Evolutionary conservation across 257 asterid genomes (phyloP).

Genomic region (Ajuga chamaepitys): DNA sequence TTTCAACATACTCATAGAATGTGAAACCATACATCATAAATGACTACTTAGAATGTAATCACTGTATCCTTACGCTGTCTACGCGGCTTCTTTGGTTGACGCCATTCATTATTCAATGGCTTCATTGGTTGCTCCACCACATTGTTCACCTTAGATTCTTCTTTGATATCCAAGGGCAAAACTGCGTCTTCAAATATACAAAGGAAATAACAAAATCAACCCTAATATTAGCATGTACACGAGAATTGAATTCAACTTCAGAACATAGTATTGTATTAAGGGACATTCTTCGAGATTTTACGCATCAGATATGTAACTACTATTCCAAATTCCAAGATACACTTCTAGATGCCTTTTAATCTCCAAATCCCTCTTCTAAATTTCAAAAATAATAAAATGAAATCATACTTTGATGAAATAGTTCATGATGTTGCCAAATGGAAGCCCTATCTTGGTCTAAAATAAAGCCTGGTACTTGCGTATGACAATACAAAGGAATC

Average conservation of each 20-base stretch:
- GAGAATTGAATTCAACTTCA: background rate
- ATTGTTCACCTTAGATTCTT: slow-evolving; percentile 14
- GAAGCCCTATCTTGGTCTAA: background rate
- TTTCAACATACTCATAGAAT: background rate
- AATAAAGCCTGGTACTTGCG: background rate
- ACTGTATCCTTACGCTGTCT: slow-evolving; percentile 50
- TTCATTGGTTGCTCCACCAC: slow-evolving; percentile 26
- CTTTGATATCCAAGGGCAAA: slow-evolving; percentile 28
- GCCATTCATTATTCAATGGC: slow-evolving; percentile 17
- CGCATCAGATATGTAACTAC: background rate
- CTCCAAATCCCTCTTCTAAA: background rate
- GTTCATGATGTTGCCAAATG: background rate
- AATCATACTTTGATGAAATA: background rate
- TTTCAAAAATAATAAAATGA: background rate
- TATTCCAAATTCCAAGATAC: background rate
- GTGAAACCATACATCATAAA: background rate
- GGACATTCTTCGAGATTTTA: background rate
- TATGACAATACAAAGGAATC: background rate
- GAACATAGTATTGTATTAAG: background rate
- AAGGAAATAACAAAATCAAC: slow-evolving; percentile 6
- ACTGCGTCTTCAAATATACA: slow-evolving; percentile 29
- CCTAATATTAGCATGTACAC: background rate
- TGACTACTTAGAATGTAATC: slow-evolving; percentile 12
- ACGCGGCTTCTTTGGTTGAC: slow-evolving; percentile 43
- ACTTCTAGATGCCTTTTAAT: background rate